A percentile compares a stretch with the other conserved stretches of the same genome.
Conservation (phyloP, 371 early-diverging fungal genomes). For the Haplosporangium sp. region DNA sequence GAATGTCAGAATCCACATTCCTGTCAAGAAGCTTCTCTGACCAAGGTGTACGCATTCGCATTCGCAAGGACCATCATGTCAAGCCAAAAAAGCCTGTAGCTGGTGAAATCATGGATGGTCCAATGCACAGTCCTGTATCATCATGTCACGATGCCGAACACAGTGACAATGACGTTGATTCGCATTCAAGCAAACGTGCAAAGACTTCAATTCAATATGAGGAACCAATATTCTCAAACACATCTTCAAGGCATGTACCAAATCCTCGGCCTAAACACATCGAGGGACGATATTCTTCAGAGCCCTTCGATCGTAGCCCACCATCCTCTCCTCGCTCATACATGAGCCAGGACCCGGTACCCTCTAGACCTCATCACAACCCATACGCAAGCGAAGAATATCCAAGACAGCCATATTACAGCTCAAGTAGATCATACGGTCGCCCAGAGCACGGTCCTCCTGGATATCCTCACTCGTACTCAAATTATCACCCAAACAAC, state of each 20-base stretch:
- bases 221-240: conserved; percentile 1
- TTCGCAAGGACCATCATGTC: conserved; percentile 74
- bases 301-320: conserved; percentile 21
- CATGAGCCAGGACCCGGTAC: conserved; percentile 8
- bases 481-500: conserved; percentile 10
- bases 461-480: conserved; percentile 14
- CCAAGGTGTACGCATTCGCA: conserved; percentile 95
- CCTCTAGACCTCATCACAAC: conserved; percentile 20
- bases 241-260: conserved; percentile 12
- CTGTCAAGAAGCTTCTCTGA: conserved; percentile 93
- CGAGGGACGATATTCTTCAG: conserved; percentile 13
- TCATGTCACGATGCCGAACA: conserved; percentile 43
- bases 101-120: conserved; percentile 6
- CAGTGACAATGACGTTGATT: conserved; percentile 31
- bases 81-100: conserved; percentile 41
- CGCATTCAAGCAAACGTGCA: conserved; percentile 17
- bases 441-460: conserved; percentile 10
- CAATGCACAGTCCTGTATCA: conserved; percentile 44
- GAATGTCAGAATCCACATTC: conserved; percentile 92
- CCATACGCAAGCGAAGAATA: conserved; percentile 15
- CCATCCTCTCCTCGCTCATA: conserved; percentile 24
- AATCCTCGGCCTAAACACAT: conserved; percentile 21
- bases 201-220: conserved; percentile 8
- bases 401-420: background rate
- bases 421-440: conserved; percentile 10